Evolutionary conservation across 2,329 filamentous ascomycete species (phyloP).

Genomic region (Colletotrichum horii): DNA sequence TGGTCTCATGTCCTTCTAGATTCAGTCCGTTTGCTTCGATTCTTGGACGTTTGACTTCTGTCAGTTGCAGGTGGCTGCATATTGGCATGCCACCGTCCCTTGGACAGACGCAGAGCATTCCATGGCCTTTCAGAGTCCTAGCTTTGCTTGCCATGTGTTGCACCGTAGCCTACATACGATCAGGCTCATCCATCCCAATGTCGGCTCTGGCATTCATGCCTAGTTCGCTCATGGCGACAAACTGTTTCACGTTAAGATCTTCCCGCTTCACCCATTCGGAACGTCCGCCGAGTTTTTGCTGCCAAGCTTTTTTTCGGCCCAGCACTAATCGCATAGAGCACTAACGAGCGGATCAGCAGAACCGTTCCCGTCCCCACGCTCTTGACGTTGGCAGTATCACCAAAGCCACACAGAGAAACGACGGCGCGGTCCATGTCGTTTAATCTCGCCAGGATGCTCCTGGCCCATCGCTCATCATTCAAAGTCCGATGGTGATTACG

Average conservation of each 20-base stretch:
- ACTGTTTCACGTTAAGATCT: constrained; percentile 9
- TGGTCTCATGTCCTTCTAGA: constrained; percentile 6
- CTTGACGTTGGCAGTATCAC: neutral
- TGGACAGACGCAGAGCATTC: neutral
- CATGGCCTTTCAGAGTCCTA: neutral
- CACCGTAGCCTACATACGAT: neutral
- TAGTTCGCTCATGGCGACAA: neutral
- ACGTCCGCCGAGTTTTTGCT: constrained; percentile 2
- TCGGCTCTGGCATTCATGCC: neutral
- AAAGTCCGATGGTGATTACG: neutral
- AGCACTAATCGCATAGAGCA: neutral
- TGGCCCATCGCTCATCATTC: neutral
- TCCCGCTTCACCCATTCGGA: neutral
- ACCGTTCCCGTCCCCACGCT: neutral
- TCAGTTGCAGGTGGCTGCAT: neutral
- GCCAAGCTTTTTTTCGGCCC: constrained; percentile 14
- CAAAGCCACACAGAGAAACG: neutral
- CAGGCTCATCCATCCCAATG: neutral
- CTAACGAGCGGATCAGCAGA: neutral
- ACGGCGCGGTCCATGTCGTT: neutral
- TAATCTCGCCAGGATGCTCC: neutral
- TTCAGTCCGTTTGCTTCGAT: neutral
- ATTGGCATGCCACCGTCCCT: neutral
- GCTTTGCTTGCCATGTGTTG: neutral
- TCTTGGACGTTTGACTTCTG: neutral